Evolutionary conservation across 2,329 filamentous ascomycete species (phyloP).

Genomic region (Verticillium longisporum): DNA sequence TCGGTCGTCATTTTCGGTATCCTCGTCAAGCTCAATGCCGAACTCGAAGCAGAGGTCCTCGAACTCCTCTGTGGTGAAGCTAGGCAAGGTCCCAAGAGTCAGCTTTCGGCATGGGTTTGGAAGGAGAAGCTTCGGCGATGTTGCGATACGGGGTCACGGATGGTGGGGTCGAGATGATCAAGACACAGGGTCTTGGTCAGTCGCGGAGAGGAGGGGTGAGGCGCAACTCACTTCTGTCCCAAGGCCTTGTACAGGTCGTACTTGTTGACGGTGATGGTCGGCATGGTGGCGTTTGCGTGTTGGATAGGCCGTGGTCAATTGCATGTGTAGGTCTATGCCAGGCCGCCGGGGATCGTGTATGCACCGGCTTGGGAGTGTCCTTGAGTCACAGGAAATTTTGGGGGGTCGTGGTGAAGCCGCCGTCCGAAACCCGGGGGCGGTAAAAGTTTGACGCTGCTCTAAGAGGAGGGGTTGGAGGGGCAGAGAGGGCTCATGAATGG

Average conservation of each 20-base stretch:
- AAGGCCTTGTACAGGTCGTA: conserved; percentile 90
- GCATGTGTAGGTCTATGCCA: neutral
- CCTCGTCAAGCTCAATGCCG: conserved; percentile 95
- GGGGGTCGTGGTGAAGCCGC: conserved; percentile 4
- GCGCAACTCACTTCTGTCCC: conserved; percentile 66
- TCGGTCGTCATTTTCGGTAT: conserved; percentile 71
- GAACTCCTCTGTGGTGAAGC: conserved; percentile 88
- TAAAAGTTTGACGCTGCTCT: neutral
- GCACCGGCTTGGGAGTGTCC: conserved; percentile 2
- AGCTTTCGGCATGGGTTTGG: neutral
- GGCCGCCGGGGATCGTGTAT: neutral
- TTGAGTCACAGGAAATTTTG: conserved; percentile 37
- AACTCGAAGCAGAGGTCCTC: conserved; percentile 98
- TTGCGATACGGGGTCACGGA: conserved; percentile 1
- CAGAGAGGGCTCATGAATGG: neutral
- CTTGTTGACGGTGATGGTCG: conserved; percentile 95
- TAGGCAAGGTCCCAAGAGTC: conserved; percentile 24
- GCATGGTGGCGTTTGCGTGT: conserved; percentile 53
- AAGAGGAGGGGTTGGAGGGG: neutral
- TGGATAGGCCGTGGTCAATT: neutral
- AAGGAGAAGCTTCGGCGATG: conserved; percentile 6
- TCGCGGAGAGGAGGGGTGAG: conserved; percentile 6
- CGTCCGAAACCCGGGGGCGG: conserved; percentile 2
- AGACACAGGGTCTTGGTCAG: conserved; percentile 5
- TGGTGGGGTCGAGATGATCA: conserved; percentile 13